A percentile compares a stretch with the other conserved stretches of the same genome.
phyloP scores from a whole-genome alignment of 148 eudicot genomes.

The Silene latifolia region DNA sequence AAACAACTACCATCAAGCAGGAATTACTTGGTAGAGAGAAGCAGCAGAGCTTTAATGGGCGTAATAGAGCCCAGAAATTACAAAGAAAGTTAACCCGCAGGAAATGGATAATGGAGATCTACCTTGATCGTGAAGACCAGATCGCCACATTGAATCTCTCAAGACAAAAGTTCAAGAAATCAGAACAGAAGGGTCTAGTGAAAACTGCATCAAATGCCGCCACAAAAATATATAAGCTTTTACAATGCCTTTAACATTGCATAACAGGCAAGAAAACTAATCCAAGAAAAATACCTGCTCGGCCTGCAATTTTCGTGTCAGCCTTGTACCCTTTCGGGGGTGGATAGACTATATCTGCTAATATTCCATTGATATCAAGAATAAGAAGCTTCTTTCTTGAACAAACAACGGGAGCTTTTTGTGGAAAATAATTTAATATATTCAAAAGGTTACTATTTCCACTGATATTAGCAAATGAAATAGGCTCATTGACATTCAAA shows the following conservation, averaged over 20 bases:
- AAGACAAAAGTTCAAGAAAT: slow-evolving; percentile 82
- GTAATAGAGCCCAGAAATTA: slow-evolving; percentile 2
- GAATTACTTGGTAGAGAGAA: slow-evolving; percentile 2
- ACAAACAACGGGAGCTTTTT: slow-evolving; percentile 28
- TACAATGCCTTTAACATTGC: neutral
- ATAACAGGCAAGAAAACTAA: neutral
- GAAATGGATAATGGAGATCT: slow-evolving; percentile 16
- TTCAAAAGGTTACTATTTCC: slow-evolving; percentile 26
- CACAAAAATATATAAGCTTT: neutral
- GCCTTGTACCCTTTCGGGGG: slow-evolving; percentile 57
- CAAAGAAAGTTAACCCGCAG: slow-evolving; percentile 1
- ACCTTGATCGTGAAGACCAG: slow-evolving; percentile 94
- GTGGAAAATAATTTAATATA: slow-evolving; percentile 33
- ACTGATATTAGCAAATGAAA: slow-evolving; percentile 27
- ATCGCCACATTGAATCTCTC: slow-evolving; percentile 80
- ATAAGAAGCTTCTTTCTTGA: slow-evolving; percentile 71
- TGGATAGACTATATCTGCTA: slow-evolving; percentile 74
- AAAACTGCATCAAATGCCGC: slow-evolving; percentile 53
- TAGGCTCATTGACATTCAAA: slow-evolving; percentile 24
- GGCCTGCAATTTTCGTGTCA: slow-evolving; percentile 54
- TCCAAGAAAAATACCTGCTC: slow-evolving; percentile 54
- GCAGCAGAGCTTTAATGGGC: neutral
- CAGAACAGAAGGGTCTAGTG: slow-evolving; percentile 69
- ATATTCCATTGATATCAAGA: slow-evolving; percentile 88
- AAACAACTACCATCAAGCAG: slow-evolving; percentile 12